These are phyloP conservation scores for Aquanectria penicillioides DNA, from an alignment of 2,329 filamentous ascomycete genomes.

Conservation along the genomic window DNA sequence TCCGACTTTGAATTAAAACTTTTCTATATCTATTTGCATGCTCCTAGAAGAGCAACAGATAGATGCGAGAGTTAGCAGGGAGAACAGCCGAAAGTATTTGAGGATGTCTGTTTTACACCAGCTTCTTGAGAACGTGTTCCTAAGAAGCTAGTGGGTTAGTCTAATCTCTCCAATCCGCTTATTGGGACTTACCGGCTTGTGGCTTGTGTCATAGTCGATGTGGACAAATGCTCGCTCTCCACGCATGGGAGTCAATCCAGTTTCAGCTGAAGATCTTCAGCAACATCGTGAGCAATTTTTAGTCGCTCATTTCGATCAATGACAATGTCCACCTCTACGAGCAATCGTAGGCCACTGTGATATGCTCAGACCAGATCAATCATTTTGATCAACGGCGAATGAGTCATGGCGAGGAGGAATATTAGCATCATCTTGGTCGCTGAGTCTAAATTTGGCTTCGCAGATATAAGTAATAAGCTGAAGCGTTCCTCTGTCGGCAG, in stretches of 20 bases:
- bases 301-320: conserved; percentile 3
- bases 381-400: not conserved
- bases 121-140: not conserved
- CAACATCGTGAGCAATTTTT: not conserved
- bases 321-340: conserved; percentile 12
- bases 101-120: not conserved
- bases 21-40: too few species aligned
- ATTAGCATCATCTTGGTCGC: not conserved
- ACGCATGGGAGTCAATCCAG: not conserved
- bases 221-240: conserved; percentile 7
- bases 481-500: not conserved
- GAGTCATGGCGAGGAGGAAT: not conserved
- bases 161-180: rapidly evolving
- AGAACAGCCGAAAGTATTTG: too few species aligned
- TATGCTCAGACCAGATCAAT: conserved; percentile 3
- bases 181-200: not conserved
- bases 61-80: too few species aligned
- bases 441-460: not conserved
- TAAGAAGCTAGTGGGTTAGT: not conserved
- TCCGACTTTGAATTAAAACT: too few species aligned
- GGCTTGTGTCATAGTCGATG: conserved; percentile 7
- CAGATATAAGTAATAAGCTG: not conserved
- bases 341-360: not conserved
- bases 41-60: too few species aligned
- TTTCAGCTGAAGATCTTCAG: conserved; percentile 7